phyloP scores from a whole-genome alignment of 2,329 filamentous ascomycete species.

The Microsporum audouinii region DNA sequence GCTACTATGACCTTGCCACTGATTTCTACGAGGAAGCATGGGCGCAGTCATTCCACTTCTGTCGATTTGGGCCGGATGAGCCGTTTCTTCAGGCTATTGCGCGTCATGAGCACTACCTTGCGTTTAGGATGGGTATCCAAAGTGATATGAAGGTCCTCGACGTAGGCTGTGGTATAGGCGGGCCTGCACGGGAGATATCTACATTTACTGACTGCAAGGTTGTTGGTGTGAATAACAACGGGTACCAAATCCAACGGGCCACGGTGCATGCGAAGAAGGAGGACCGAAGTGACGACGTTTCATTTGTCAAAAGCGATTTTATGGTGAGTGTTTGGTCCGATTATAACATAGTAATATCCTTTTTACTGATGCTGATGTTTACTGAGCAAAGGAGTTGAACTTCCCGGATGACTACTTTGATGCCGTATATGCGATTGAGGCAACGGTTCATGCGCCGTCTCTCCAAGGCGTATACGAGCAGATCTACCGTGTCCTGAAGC shows the following conservation, averaged over 20 bases:
- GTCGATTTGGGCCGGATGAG: slow-evolving; percentile 78
- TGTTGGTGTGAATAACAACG: slow-evolving; percentile 94
- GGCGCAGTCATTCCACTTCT: slow-evolving; percentile 96
- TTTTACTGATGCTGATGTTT: neutral
- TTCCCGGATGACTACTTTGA: slow-evolving; percentile 89
- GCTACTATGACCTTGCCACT: slow-evolving; percentile 95
- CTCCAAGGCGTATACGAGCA: slow-evolving; percentile 87
- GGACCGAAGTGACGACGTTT: slow-evolving; percentile 64
- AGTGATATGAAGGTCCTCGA: slow-evolving; percentile 83
- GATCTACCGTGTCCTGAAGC: slow-evolving; percentile 90
- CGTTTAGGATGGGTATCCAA: slow-evolving; percentile 72
- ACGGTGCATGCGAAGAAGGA: slow-evolving; percentile 72
- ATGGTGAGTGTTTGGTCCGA: slow-evolving; percentile 37
- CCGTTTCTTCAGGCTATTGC: slow-evolving; percentile 83
- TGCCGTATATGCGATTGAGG: slow-evolving; percentile 93
- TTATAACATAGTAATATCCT: neutral
- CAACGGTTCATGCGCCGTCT: slow-evolving; percentile 83
- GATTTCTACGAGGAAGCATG: slow-evolving; percentile 95
- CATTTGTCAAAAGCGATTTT: slow-evolving; percentile 90
- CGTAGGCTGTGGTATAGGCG: slow-evolving; percentile 91
- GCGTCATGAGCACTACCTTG: slow-evolving; percentile 95
- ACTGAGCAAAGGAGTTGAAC: slow-evolving; percentile 59
- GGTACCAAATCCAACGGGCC: slow-evolving; percentile 94
- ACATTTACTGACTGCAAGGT: slow-evolving; percentile 87
- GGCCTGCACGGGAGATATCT: slow-evolving; percentile 87